A percentile compares a stretch with the other conserved stretches of the same genome.
These are phyloP conservation scores for Apophysomyces variabilis DNA, from an alignment of 371 early-diverging fungal species.

Conservation along the genomic window DNA sequence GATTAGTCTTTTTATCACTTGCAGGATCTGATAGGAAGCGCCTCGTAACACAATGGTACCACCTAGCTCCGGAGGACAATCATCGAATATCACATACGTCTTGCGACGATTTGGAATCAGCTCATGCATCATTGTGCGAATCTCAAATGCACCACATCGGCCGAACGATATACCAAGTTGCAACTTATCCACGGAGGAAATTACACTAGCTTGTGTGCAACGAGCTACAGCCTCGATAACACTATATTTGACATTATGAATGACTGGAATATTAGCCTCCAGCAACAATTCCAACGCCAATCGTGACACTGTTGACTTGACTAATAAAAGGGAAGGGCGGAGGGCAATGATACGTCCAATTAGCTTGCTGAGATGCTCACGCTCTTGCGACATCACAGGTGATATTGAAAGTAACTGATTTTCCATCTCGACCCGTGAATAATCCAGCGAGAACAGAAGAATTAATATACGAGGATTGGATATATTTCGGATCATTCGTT, in stretches of 20 bases:
- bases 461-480: constrained; percentile 82
- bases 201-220: constrained; percentile 85
- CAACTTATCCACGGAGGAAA: constrained; percentile 84
- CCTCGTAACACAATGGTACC: constrained; percentile 93
- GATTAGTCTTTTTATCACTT: constrained; percentile 77
- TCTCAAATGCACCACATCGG: constrained; percentile 78
- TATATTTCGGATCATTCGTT: constrained; percentile 78
- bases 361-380: constrained; percentile 81
- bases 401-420: constrained; percentile 82
- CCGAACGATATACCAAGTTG: constrained; percentile 77
- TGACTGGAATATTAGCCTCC: constrained; percentile 78
- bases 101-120: constrained; percentile 80
- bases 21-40: constrained; percentile 61
- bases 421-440: constrained; percentile 80
- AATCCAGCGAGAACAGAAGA: constrained; percentile 87
- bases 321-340: constrained; percentile 81
- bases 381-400: constrained; percentile 83
- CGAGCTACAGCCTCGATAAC: constrained; percentile 85
- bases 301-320: constrained; percentile 83
- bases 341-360: constrained; percentile 80
- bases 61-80: constrained; percentile 81
- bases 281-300: constrained; percentile 84
- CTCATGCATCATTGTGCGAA: constrained; percentile 81
- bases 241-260: constrained; percentile 84
- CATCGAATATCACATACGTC: constrained; percentile 88